Percentiles rank a stretch among this genome's conserved stretches.
Conservation (phyloP, 139 green algal genomes). For the Chlorella sp. region DNA sequence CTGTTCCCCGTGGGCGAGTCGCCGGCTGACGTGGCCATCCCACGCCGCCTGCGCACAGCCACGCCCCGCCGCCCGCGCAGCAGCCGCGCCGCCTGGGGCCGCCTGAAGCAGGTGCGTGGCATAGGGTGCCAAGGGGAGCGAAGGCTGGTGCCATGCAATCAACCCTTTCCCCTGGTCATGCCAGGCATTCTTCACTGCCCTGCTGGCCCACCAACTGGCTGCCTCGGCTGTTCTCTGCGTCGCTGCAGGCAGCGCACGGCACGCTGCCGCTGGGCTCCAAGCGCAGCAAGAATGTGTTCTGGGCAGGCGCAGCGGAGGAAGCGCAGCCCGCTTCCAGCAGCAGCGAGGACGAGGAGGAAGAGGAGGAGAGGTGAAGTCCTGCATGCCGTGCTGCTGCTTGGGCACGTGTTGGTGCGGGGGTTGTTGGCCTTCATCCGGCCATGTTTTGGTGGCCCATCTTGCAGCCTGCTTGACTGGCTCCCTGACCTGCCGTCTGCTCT, state of each 20-base stretch:
- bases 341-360: slow-evolving; percentile 25
- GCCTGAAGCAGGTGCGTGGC: slow-evolving; percentile 38
- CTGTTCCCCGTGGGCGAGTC: no score
- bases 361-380: slow-evolving; percentile 27
- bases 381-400: no score
- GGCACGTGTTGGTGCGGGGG: no score
- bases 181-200: not conserved
- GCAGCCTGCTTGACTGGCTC: no score
- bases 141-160: no score
- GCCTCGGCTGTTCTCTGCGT: no score
- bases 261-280: slow-evolving; percentile 42
- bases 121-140: no score
- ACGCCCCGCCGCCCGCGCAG: slow-evolving; percentile 22
- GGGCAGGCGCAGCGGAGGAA: slow-evolving; percentile 17
- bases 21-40: slow-evolving; percentile 23
- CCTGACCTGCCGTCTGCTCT: no score
- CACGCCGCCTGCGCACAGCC: slow-evolving; percentile 22
- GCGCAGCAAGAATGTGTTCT: slow-evolving; percentile 26
- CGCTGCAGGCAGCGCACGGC: slow-evolving; percentile 38
- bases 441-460: no score
- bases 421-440: no score
- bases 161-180: no score
- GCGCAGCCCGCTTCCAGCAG: slow-evolving; percentile 13
- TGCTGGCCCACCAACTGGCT: not conserved
- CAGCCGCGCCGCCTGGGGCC: slow-evolving; percentile 36